Evolutionary conservation across 345 rosid species (phyloP).

Genomic region (Brassica nigra): DNA sequence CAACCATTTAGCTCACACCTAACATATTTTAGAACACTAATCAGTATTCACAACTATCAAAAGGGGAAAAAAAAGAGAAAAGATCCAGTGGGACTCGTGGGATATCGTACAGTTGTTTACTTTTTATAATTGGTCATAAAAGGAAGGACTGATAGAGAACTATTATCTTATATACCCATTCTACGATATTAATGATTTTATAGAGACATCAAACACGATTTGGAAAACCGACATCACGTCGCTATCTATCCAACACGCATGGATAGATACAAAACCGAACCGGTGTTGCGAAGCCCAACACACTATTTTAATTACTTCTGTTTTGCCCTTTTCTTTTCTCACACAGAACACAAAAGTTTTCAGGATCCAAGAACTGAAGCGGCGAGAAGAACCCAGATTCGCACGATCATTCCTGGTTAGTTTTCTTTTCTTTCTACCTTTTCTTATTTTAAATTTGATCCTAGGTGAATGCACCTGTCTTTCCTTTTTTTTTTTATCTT

Average conservation of each 20-base stretch:
- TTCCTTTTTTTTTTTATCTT: background rate
- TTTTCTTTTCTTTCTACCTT: background rate
- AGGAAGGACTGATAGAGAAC: background rate
- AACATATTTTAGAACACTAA: background rate
- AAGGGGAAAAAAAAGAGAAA: background rate
- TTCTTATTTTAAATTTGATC: background rate
- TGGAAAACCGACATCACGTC: conserved; percentile 17
- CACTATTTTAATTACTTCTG: background rate
- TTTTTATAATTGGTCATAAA: background rate
- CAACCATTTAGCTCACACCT: background rate
- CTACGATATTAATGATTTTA: background rate
- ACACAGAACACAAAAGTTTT: background rate
- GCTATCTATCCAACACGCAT: conserved; percentile 11
- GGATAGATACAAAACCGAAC: conserved; percentile 21
- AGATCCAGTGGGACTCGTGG: background rate
- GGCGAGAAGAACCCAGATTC: conserved; percentile 2
- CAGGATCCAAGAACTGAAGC: conserved; percentile 6
- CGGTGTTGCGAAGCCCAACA: conserved; percentile 14
- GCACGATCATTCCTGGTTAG: conserved; percentile 22
- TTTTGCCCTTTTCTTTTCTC: background rate
- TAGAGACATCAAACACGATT: background rate
- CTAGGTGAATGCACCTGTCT: conserved; percentile 12
- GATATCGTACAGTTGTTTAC: background rate
- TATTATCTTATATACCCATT: background rate
- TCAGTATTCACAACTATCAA: background rate